phyloP scores from a whole-genome alignment of 2,329 filamentous ascomycete species.

The Daldinia eschscholtzii region DNA sequence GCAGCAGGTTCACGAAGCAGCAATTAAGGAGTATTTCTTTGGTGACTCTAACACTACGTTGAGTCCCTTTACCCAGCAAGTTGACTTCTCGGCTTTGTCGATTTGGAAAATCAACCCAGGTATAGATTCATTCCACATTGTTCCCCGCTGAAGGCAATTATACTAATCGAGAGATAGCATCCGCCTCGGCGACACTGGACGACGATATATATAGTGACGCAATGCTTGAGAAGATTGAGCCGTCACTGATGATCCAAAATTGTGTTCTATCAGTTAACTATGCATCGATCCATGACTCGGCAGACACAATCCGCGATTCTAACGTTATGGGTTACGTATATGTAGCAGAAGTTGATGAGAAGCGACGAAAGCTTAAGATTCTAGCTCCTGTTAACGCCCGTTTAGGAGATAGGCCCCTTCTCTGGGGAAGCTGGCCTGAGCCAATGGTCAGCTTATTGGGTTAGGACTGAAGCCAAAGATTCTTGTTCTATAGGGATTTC shows the following conservation, averaged over 20 bases:
- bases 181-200: conserved; percentile 35
- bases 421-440: conserved; percentile 90
- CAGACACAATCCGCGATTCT: conserved; percentile 80
- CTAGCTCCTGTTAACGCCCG: conserved; percentile 86
- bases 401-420: conserved; percentile 81
- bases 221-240: conserved; percentile 73
- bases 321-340: conserved; percentile 94
- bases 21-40: conserved; percentile 95
- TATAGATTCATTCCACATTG: conserved; percentile 54
- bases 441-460: conserved; percentile 82
- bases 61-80: conserved; percentile 87
- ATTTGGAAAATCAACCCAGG: conserved; percentile 78
- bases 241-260: conserved; percentile 78
- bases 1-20: conserved; percentile 78
- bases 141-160: neutral
- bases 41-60: conserved; percentile 81
- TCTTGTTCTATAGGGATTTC: neutral
- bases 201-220: conserved; percentile 49
- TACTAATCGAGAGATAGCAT: conserved; percentile 30
- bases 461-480: conserved; percentile 14
- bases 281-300: conserved; percentile 75
- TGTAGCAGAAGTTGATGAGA: conserved; percentile 89
- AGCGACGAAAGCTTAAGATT: conserved; percentile 82
- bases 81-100: conserved; percentile 79
- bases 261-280: conserved; percentile 88